A percentile compares a stretch with the other conserved stretches of the same genome.
phyloP scores from a whole-genome alignment of 2,329 filamentous ascomycete genomes.

The Aspergillus uvarum region DNA sequence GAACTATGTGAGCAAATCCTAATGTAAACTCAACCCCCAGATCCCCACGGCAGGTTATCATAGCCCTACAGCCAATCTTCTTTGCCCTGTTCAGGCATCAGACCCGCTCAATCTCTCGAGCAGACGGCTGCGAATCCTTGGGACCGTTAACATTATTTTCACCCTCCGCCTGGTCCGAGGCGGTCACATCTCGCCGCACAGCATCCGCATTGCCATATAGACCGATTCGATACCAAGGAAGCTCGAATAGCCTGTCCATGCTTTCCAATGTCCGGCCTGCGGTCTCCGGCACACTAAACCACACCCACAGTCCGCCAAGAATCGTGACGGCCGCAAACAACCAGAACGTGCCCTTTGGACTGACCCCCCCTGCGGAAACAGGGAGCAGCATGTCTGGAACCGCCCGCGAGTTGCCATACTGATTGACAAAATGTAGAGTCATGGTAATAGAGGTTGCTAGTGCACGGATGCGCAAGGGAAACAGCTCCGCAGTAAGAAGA shows the following conservation, averaged over 20 bases:
- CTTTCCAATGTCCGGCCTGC: constrained; percentile 56
- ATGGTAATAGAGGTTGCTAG: constrained; percentile 70
- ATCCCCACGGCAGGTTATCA: no score
- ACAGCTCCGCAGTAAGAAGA: constrained; percentile 73
- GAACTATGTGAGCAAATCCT: no score
- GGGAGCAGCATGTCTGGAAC: constrained; percentile 71
- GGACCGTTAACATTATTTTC: no score
- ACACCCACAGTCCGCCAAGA: constrained; percentile 64
- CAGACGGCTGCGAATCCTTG: no score
- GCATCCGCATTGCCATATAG: constrained; percentile 35
- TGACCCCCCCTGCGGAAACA: constrained; percentile 40
- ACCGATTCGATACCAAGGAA: constrained; percentile 75
- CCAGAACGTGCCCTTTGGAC: constrained; percentile 69
- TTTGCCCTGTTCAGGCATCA: no score
- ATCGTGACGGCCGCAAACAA: constrained; percentile 70
- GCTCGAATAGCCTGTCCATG: constrained; percentile 69
- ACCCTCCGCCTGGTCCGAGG: constrained; percentile 26
- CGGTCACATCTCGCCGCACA: constrained; percentile 26
- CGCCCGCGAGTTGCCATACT: constrained; percentile 74
- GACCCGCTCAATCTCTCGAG: no score
- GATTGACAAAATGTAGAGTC: constrained; percentile 76
- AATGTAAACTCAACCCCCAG: no score
- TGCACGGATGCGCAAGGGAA: constrained; percentile 71
- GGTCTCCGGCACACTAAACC: constrained; percentile 64
- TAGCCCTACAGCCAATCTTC: no score